Conservation (phyloP, 2,329 filamentous ascomycete genomes). For the Coniochaeta hoffmannii region DNA sequence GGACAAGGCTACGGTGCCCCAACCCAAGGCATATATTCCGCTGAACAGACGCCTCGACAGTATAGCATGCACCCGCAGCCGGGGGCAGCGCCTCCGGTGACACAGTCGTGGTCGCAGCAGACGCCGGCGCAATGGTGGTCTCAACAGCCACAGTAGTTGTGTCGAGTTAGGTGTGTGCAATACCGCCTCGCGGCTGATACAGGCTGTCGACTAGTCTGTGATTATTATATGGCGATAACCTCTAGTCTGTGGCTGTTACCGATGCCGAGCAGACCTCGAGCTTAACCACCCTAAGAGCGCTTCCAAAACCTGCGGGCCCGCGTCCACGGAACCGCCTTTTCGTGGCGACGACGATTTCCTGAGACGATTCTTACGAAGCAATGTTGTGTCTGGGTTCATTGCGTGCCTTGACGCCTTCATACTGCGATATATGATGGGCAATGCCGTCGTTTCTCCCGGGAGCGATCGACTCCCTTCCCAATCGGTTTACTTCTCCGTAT, state of each 20-base stretch:
- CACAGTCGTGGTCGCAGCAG: conserved; percentile 48
- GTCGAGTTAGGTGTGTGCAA: neutral
- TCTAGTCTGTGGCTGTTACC: neutral
- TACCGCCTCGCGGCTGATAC: neutral
- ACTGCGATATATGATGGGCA: neutral
- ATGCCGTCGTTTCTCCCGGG: neutral
- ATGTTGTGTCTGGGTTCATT: neutral
- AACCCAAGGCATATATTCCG: conserved; percentile 50
- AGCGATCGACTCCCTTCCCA: neutral
- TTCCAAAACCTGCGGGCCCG: too few species aligned
- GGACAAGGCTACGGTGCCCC: conserved; percentile 49
- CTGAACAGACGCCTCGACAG: conserved; percentile 57
- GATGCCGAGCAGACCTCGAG: neutral
- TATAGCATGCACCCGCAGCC: conserved; percentile 55
- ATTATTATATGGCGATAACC: neutral
- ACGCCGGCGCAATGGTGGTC: conserved; percentile 52
- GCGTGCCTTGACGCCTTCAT: neutral
- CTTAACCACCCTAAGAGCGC: too few species aligned
- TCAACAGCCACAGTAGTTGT: conserved; percentile 36
- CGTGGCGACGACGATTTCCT: neutral
- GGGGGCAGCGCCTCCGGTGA: conserved; percentile 34
- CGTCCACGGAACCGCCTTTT: too few species aligned
- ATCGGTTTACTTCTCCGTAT: neutral
- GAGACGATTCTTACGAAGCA: neutral
- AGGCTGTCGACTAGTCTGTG: neutral